These are phyloP conservation scores for Penicillium sp. DNA, from an alignment of 2,329 filamentous ascomycete species.

Conservation along the genomic window DNA sequence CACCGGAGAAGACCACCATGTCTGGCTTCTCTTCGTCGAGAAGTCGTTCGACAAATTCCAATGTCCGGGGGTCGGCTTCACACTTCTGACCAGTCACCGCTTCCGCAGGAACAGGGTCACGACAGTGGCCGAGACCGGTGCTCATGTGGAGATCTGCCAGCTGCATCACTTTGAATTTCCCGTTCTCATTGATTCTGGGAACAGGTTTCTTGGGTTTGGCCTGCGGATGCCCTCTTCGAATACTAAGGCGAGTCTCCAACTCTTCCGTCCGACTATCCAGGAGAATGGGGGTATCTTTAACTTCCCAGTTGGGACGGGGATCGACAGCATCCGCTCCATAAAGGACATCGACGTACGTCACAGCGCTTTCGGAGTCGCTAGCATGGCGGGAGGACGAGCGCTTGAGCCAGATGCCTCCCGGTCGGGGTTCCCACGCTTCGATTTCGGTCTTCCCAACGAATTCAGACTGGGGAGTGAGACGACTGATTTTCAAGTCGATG, in stretches of 20 bases:
- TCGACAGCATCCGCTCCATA: slow-evolving; percentile 92
- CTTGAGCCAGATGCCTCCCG: slow-evolving; percentile 78
- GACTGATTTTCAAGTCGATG: slow-evolving; percentile 71
- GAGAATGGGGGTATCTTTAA: slow-evolving; percentile 70
- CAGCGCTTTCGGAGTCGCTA: slow-evolving; percentile 68
- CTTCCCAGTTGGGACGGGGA: slow-evolving; percentile 78
- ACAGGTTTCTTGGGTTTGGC: slow-evolving; percentile 64
- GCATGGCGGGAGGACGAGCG: slow-evolving; percentile 68
- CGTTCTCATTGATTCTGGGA: slow-evolving; percentile 78
- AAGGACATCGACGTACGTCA: slow-evolving; percentile 80
- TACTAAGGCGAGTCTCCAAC: slow-evolving; percentile 70
- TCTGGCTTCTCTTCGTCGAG: slow-evolving; percentile 93
- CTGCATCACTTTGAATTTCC: slow-evolving; percentile 96
- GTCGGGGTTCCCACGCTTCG: slow-evolving; percentile 73
- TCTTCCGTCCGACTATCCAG: slow-evolving; percentile 61
- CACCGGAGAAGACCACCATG: slow-evolving; percentile 84
- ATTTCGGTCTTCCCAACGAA: slow-evolving; percentile 52
- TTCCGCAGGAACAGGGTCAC: slow-evolving; percentile 76
- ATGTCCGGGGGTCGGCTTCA: slow-evolving; percentile 84
- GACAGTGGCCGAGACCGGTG: slow-evolving; percentile 80
- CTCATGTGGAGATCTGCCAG: slow-evolving; percentile 91
- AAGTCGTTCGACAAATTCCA: slow-evolving; percentile 81
- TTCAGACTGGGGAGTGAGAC: slow-evolving; percentile 63
- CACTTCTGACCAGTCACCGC: slow-evolving; percentile 69
- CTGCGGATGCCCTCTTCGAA: slow-evolving; percentile 66